Conservation (phyloP, 1,284 basidiomycete genomes). For the Boletellus deceptivus region DNA sequence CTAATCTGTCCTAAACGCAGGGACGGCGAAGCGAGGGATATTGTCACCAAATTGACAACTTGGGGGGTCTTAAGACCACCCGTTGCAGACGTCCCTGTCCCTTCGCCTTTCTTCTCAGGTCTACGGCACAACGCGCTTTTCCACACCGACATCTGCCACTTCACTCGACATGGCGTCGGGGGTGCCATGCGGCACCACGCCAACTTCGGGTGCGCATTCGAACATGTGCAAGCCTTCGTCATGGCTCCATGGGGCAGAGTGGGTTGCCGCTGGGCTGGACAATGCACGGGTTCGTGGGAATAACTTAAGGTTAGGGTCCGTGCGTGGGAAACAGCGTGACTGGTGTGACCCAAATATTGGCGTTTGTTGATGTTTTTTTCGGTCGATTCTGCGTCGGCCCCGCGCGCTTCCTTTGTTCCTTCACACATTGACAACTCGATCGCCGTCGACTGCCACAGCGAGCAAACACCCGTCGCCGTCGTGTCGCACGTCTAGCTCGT, state of each 20-base stretch:
- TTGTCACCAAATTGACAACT: constrained; percentile 9
- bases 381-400: constrained; percentile 43
- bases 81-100: constrained; percentile 4
- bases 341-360: constrained; percentile 40
- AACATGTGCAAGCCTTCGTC: background rate
- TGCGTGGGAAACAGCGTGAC: constrained; percentile 40
- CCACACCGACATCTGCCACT: background rate
- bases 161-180: background rate
- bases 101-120: constrained; percentile 2
- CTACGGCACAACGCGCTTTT: background rate
- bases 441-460: constrained; percentile 36
- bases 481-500: constrained; percentile 30
- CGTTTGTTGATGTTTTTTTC: constrained; percentile 39
- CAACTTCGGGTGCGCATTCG: background rate
- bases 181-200: background rate
- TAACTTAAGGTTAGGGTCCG: constrained; percentile 39
- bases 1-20: too few relatives aligned
- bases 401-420: constrained; percentile 45
- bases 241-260: background rate
- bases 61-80: constrained; percentile 32
- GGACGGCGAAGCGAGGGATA: constrained; percentile 9
- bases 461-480: constrained; percentile 30
- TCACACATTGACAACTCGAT: constrained; percentile 42
- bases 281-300: constrained; percentile 33
- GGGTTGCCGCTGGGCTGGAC: constrained; percentile 10